Percentiles rank a stretch among this genome's conserved stretches.
Evolutionary conservation across 305 asterid species (phyloP).

Genomic region (Solanum aculeatissimum): DNA sequence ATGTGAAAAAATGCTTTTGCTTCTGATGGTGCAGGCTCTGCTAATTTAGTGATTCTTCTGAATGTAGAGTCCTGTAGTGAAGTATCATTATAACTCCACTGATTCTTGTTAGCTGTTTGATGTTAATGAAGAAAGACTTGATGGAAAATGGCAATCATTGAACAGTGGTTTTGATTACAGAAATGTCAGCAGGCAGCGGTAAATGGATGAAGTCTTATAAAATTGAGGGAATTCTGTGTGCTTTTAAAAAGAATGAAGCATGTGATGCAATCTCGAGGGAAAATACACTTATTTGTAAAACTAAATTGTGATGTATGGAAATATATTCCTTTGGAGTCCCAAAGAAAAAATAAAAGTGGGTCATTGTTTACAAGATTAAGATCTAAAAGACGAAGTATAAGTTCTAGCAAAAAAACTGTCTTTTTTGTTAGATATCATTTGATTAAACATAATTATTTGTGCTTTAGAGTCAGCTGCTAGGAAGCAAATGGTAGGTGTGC

Average conservation of each 20-base stretch:
- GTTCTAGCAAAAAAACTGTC: neutral
- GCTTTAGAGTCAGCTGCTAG: neutral
- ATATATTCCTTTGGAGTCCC: neutral
- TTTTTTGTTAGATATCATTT: neutral
- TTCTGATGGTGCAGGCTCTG: neutral
- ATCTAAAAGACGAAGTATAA: neutral
- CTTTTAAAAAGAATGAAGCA: neutral
- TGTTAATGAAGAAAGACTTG: neutral
- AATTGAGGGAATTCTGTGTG: neutral
- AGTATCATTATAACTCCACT: neutral
- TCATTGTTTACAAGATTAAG: neutral
- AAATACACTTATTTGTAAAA: neutral
- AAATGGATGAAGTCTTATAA: neutral
- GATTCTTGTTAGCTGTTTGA: neutral
- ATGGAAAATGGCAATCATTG: neutral
- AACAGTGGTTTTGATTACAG: neutral
- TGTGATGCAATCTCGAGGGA: neutral
- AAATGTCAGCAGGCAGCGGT: neutral
- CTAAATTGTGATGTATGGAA: neutral
- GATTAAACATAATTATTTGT: neutral
- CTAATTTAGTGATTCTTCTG: neutral
- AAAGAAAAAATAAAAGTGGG: neutral
- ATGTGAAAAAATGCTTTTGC: neutral
- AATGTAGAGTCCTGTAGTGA: neutral
- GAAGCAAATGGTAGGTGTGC: neutral